A percentile compares a stretch with the other conserved stretches of the same genome.
These are phyloP conservation scores for Nemania sp. DNA, from an alignment of 2,329 filamentous ascomycete species.

Conservation along the genomic window DNA sequence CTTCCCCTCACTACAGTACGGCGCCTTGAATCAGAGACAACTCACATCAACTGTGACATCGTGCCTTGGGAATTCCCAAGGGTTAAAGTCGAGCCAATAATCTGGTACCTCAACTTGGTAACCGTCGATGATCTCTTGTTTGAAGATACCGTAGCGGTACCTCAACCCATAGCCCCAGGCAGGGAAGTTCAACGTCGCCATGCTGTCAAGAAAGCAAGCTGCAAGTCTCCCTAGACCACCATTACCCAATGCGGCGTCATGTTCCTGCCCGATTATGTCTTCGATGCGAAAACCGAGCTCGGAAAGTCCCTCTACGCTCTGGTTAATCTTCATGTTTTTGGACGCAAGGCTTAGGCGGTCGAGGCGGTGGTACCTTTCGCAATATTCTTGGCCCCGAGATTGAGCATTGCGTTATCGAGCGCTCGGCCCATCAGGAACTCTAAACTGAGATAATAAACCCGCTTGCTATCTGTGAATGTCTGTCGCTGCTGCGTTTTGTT, in stretches of 20 bases:
- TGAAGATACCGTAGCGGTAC: slow-evolving; percentile 98
- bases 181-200: slow-evolving; percentile 91
- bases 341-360: not conserved
- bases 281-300: slow-evolving; percentile 97
- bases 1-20: not conserved
- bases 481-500: slow-evolving; percentile 98
- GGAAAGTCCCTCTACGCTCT: slow-evolving; percentile 68
- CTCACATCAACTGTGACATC: slow-evolving; percentile 87
- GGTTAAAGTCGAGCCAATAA: slow-evolving; percentile 99
- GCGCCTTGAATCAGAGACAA: slow-evolving; percentile 6
- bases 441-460: slow-evolving; percentile 94
- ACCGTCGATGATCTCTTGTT: slow-evolving; percentile 97
- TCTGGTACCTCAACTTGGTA: slow-evolving; percentile 98
- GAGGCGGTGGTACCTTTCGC: slow-evolving; percentile 66
- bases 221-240: slow-evolving; percentile 93
- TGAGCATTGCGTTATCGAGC: slow-evolving; percentile 98
- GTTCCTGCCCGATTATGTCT: slow-evolving; percentile 91
- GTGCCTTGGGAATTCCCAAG: slow-evolving; percentile 96
- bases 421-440: slow-evolving; percentile 98
- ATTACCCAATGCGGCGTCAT: slow-evolving; percentile 94
- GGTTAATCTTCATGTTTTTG: slow-evolving; percentile 14
- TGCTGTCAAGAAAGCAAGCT: slow-evolving; percentile 94
- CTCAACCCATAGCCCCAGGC: slow-evolving; percentile 97
- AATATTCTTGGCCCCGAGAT: slow-evolving; percentile 82
- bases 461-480: slow-evolving; percentile 86